Percentiles rank a stretch among this genome's conserved stretches.
Evolutionary conservation across 116 monocot genomes (phyloP).

Genomic region (Phalaenopsis hybrid): DNA sequence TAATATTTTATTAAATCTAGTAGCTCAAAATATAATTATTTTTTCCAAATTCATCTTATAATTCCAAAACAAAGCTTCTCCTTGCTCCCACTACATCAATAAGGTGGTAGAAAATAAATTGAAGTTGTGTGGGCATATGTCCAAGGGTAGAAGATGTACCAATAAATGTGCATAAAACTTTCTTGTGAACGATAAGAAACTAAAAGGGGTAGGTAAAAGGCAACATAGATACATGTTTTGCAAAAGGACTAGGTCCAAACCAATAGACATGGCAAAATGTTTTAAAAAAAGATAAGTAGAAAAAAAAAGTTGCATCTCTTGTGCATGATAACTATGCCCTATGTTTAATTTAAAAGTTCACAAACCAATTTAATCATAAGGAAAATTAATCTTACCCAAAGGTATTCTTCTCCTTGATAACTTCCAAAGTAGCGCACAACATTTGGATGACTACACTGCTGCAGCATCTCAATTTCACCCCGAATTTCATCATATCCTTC

Average conservation of each 20-base stretch:
- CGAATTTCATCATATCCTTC: slow-evolving; percentile 99
- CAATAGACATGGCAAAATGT: too few relatives aligned
- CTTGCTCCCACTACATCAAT: too few relatives aligned
- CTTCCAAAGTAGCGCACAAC: slow-evolving; percentile 98
- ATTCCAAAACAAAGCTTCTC: too few relatives aligned
- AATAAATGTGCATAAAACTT: neutral
- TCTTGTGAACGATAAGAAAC: neutral
- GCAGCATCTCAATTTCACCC: slow-evolving; percentile 99
- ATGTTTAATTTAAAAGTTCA: neutral
- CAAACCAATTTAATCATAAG: neutral
- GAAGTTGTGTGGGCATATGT: neutral
- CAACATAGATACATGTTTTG: neutral
- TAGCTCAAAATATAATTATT: too few relatives aligned
- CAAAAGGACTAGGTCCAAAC: neutral
- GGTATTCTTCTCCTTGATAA: slow-evolving; percentile 98
- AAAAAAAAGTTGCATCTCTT: neutral
- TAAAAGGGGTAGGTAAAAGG: neutral
- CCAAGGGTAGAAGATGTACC: neutral
- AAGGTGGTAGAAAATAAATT: neutral
- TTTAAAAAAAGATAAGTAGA: neutral
- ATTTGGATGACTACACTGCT: slow-evolving; percentile 99
- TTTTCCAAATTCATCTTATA: too few relatives aligned
- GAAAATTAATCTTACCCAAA: slow-evolving; percentile 63
- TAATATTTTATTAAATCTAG: too few relatives aligned
- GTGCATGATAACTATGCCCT: neutral